These are phyloP conservation scores for Drechslerella stenobrocha DNA, from an alignment of 2,329 filamentous ascomycete genomes.

Conservation along the genomic window DNA sequence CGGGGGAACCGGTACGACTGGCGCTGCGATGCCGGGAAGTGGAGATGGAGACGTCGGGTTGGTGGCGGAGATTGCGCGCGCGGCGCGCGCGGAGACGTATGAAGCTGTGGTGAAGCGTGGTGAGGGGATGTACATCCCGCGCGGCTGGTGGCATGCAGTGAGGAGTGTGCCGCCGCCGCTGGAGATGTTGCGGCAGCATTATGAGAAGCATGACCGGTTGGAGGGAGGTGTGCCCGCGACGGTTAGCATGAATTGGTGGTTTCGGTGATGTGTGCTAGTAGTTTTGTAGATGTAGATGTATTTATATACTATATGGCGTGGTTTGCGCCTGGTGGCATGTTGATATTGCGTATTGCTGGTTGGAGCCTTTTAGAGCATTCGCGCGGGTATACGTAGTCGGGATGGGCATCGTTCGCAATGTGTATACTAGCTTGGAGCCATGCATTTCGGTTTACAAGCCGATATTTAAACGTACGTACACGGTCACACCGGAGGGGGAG, in stretches of 20 bases:
- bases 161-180: conserved; percentile 62
- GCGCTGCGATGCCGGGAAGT: conserved; percentile 14
- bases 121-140: conserved; percentile 76
- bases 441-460: too few species aligned
- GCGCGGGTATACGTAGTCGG: too few species aligned
- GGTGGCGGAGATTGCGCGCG: conserved; percentile 58
- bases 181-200: conserved; percentile 40
- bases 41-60: conserved; percentile 51
- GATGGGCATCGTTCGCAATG: too few species aligned
- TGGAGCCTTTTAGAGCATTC: too few species aligned
- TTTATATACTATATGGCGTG: too few species aligned
- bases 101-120: conserved; percentile 61
- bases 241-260: conserved; percentile 48
- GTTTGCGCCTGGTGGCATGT: too few species aligned
- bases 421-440: too few species aligned
- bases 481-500: too few species aligned
- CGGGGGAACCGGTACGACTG: conserved; percentile 50
- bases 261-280: conserved; percentile 12
- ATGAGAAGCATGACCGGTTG: conserved; percentile 7
- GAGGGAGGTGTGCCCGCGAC: conserved; percentile 13
- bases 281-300: not conserved
- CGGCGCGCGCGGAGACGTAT: conserved; percentile 3
- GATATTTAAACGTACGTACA: too few species aligned
- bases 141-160: conserved; percentile 86
- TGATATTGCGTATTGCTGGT: too few species aligned